These are phyloP conservation scores for Fusarium siculi DNA, from an alignment of 2,329 filamentous ascomycete species.

Conservation along the genomic window DNA sequence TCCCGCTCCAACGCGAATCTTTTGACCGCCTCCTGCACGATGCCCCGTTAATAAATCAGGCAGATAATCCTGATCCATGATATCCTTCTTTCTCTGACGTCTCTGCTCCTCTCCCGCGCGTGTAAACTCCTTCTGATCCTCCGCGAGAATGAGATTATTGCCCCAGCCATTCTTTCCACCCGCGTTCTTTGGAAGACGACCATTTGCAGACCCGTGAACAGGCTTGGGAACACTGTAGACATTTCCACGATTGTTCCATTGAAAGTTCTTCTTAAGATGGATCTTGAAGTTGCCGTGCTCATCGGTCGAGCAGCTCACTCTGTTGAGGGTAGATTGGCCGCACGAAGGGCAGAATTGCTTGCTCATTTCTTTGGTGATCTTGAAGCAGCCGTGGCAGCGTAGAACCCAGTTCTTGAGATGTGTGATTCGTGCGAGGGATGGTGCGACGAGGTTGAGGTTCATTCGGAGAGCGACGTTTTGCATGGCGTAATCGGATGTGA, in stretches of 20 bases:
- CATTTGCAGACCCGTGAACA: constrained; percentile 80
- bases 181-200: constrained; percentile 73
- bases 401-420: constrained; percentile 89
- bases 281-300: constrained; percentile 82
- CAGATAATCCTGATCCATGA: constrained; percentile 96
- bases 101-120: constrained; percentile 71
- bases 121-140: constrained; percentile 95
- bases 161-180: constrained; percentile 93
- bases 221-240: constrained; percentile 94
- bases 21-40: constrained; percentile 70
- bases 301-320: constrained; percentile 87
- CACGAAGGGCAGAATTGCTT: constrained; percentile 95
- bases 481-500: constrained; percentile 97
- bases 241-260: constrained; percentile 94
- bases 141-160: constrained; percentile 81
- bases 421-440: constrained; percentile 81
- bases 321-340: constrained; percentile 85
- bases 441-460: constrained; percentile 89
- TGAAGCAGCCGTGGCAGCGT: constrained; percentile 94
- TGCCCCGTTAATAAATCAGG: constrained; percentile 87
- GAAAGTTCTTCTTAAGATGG: constrained; percentile 93
- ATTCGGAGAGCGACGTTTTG: constrained; percentile 96
- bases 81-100: constrained; percentile 76
- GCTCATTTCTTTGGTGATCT: constrained; percentile 81
- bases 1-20: constrained; percentile 84